These are phyloP conservation scores for Barbatosphaeria neglecta DNA, from an alignment of 495 filamentous ascomycete species.

Conservation along the genomic window DNA sequence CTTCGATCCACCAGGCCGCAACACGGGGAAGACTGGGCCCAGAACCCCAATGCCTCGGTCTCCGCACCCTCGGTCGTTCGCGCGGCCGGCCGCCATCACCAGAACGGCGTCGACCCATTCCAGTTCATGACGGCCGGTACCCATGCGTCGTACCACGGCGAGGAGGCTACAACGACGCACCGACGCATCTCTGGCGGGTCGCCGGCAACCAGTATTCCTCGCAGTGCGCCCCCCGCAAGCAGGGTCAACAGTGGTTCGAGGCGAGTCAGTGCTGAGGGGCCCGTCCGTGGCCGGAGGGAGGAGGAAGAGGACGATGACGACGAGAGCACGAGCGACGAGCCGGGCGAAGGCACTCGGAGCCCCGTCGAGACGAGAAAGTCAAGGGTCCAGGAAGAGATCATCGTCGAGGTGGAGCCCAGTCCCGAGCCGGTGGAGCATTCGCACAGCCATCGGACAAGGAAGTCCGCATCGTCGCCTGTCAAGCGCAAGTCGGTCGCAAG, in stretches of 20 bases:
- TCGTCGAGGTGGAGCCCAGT: constrained; percentile 11
- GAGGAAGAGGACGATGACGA: constrained; percentile 5
- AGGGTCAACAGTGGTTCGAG: constrained; percentile 7
- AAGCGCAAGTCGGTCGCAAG: constrained; percentile 15
- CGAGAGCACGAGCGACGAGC: constrained; percentile 11
- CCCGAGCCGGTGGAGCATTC: constrained; percentile 1
- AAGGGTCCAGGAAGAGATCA: constrained; percentile 7
- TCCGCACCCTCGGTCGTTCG: constrained; percentile 6
- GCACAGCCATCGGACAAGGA: constrained; percentile 3
- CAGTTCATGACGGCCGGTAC: constrained; percentile 27
- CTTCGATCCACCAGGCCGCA: background rate
- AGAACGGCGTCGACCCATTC: constrained; percentile 19
- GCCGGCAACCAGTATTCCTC: constrained; percentile 2
- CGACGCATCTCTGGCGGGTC: constrained; percentile 4
- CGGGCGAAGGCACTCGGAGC: constrained; percentile 3
- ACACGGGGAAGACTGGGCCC: constrained; percentile 6
- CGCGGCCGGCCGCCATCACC: constrained; percentile 2
- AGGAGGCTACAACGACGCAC: constrained; percentile 7
- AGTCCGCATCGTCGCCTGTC: too few relatives aligned
- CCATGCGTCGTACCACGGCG: constrained; percentile 12
- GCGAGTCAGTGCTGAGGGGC: constrained; percentile 6
- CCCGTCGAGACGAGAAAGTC: background rate
- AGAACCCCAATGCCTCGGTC: constrained; percentile 1
- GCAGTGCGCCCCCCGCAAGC: constrained; percentile 4
- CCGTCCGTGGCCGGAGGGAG: background rate